A percentile compares a stretch with the other conserved stretches of the same genome.
Evolutionary conservation across 225 moss, liverwort and hornwort genomes (phyloP).

Genomic region (Climacium dendroides): DNA sequence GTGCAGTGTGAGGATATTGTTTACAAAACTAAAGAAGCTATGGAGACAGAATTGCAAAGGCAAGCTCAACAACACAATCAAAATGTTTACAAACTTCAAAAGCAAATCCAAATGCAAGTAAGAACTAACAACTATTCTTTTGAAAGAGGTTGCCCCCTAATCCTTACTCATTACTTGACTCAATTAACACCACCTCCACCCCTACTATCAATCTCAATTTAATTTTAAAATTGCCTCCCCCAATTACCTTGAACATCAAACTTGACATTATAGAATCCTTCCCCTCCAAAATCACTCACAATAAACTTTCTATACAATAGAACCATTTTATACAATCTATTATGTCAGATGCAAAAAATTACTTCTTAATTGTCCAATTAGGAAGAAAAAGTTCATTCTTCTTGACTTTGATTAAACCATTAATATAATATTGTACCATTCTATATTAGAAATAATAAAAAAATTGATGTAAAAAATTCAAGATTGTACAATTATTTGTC

Average conservation of each 20-base stretch:
- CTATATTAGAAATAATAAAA: background rate
- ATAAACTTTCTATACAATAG: background rate
- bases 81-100: slow-evolving; percentile 2
- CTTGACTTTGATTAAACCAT: background rate
- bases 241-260: no score
- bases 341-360: no score
- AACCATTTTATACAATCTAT: background rate
- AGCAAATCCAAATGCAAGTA: slow-evolving; percentile 9
- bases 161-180: no score
- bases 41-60: background rate
- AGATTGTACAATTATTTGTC: background rate
- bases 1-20: background rate
- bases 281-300: no score
- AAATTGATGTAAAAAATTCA: background rate
- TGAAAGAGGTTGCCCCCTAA: no score
- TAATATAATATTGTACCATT: background rate
- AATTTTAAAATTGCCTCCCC: no score
- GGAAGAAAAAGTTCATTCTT: no score
- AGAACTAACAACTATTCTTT: no score
- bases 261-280: background rate
- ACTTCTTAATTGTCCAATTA: background rate
- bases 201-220: no score
- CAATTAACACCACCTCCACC: no score
- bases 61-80: slow-evolving; percentile 10
- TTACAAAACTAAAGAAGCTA: background rate